These are phyloP conservation scores for Mucor racemosus DNA, from an alignment of 371 early-diverging fungal genomes.

Conservation along the genomic window DNA sequence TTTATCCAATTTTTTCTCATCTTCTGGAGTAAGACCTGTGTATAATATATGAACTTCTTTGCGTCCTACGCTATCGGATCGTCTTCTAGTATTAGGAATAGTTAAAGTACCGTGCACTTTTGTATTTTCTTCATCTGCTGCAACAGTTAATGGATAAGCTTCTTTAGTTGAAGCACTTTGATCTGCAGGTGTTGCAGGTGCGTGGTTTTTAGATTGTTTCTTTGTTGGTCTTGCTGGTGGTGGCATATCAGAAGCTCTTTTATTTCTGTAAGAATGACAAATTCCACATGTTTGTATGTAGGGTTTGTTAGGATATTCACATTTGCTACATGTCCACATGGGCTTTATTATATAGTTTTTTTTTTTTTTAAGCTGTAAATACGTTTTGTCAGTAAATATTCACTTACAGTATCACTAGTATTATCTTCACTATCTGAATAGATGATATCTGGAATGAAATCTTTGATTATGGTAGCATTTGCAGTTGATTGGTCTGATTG, in stretches of 20 bases:
- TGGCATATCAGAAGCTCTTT: not conserved
- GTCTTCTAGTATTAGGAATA: not conserved
- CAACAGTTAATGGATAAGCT: not conserved
- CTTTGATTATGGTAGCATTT: not conserved
- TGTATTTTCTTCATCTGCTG: not conserved
- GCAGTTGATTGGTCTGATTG: not conserved
- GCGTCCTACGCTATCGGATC: not conserved
- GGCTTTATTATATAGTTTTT: not conserved
- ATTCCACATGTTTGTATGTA: constrained; percentile 22
- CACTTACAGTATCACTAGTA: not conserved
- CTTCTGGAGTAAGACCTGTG: constrained; percentile 20
- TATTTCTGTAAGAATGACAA: constrained; percentile 14
- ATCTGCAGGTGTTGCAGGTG: not conserved
- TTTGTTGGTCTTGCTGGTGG: not conserved
- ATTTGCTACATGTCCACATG: constrained; percentile 26
- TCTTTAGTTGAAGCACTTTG: not conserved
- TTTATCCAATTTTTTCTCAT: constrained; percentile 19
- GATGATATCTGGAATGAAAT: not conserved
- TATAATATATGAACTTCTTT: constrained; percentile 20
- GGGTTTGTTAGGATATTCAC: constrained; percentile 12
- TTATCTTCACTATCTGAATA: not conserved
- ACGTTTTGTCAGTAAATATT: not conserved
- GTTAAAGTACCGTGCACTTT: not conserved
- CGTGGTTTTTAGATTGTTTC: not conserved
- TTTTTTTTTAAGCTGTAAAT: too few species aligned